Base-by-base conservation (phyloP, 192 early-diverging fungal genomes). In the Coemansia sp. region DNA sequence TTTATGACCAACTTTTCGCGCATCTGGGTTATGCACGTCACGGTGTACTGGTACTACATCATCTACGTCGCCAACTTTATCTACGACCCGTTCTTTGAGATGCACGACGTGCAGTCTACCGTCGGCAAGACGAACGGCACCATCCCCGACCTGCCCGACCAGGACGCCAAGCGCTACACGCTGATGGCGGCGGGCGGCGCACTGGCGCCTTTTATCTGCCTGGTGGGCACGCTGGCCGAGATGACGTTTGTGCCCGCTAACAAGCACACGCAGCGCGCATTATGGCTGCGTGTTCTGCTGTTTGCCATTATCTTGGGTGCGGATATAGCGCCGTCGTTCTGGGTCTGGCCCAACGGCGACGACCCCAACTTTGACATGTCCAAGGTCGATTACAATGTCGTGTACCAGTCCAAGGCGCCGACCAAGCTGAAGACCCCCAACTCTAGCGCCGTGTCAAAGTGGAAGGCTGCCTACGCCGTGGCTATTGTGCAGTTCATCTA, bases 1-100 rank as follows among this genome's bases (percentile, higher is more conserved):
- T 76, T 91, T 27, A 86, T 89, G 68, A 88, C 89, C 79, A 94
- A 93, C 79, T 93, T 94, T 60, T 89, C 89, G 35, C 91, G 93
- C 29, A 85, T 93, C 29, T 94, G 93, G 93, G 89, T 94, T 63
- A 89, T 94, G 73, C 91, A 94, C 69, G 71, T 94, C 42, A 85
- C 87, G 3, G 73, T 88, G 10, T 93, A 90, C 73, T 93, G 88
- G 85, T 91, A 91, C 79, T 93, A 91, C 81, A 91, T 91, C 24
- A 87, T 87, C 68, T 89, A 87, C 42, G 88, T 89, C 54, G 87
- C 88, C 13, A 84, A 87, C 40, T 89, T 89, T 62, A 42, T 93
- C 19, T 91, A 92, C 77, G 84, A 84, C 64, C 81, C 81, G 36
- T 73, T 76, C 54, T 84, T 84, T 63, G 81, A 84, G 72, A 51